Percentiles rank a stretch among this genome's conserved stretches.
Conservation (phyloP, 73 alveolate genomes). For the Uronychia setigera region DNA sequence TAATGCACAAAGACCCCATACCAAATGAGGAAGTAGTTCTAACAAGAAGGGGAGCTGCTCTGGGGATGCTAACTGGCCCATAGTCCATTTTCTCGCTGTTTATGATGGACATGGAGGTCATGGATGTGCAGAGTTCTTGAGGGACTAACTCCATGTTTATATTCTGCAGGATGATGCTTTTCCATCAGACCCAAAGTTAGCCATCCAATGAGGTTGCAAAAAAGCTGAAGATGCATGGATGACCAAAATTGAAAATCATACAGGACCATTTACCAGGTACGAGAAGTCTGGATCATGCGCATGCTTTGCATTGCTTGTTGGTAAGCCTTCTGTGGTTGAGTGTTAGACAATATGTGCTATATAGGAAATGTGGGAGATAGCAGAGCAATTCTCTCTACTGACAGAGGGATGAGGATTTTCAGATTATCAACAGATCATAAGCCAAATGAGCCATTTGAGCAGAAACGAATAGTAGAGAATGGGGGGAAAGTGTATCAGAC, state of each 20-base stretch:
- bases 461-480: constrained; percentile 12
- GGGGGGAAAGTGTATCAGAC: constrained; percentile 58
- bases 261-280: constrained; percentile 9
- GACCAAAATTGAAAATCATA: constrained; percentile 2
- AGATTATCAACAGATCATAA: constrained; percentile 45
- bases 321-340: background rate
- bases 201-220: constrained; percentile 84
- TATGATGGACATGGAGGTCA: constrained; percentile 56
- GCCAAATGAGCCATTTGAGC: constrained; percentile 44
- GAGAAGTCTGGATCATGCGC: constrained; percentile 70
- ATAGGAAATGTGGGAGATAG: constrained; percentile 97
- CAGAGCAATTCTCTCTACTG: constrained; percentile 83
- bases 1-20: background rate
- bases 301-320: constrained; percentile 30
- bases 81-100: constrained; percentile 24
- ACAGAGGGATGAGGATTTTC: constrained; percentile 68
- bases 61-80: constrained; percentile 39
- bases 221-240: constrained; percentile 75
- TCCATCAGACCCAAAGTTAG: constrained; percentile 80
- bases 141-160: constrained; percentile 85
- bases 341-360: constrained; percentile 78
- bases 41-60: background rate
- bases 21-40: background rate
- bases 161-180: constrained; percentile 60
- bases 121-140: constrained; percentile 56